Evolutionary conservation across 371 early-diverging fungal species (phyloP).

Genomic region (Catenaria anguillulae): DNA sequence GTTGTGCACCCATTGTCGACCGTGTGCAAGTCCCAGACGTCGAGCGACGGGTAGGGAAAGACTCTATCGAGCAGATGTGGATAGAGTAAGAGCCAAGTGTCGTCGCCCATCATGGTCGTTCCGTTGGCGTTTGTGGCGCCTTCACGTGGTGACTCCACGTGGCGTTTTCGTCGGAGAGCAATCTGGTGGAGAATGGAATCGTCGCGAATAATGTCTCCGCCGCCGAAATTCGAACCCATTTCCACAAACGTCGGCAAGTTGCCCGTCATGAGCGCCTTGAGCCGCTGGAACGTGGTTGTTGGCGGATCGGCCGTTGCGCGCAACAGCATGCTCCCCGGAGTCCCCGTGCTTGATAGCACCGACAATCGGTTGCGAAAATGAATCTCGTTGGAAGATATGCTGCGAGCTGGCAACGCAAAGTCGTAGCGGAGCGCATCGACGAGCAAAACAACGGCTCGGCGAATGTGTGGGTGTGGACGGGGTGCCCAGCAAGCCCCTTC

Average conservation of each 20-base stretch:
- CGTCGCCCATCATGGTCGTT: constrained; percentile 87
- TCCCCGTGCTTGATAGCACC: constrained; percentile 13
- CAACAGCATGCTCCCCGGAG: constrained; percentile 25
- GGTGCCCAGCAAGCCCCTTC: constrained; percentile 11
- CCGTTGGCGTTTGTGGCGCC: constrained; percentile 26
- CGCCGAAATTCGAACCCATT: constrained; percentile 83
- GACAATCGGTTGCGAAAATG: constrained; percentile 70
- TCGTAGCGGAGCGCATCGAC: constrained; percentile 90
- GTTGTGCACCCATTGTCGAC: constrained; percentile 71
- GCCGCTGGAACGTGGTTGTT: constrained; percentile 87
- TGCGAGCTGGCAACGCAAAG: constrained; percentile 21
- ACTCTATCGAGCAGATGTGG: constrained; percentile 36
- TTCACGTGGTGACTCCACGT: constrained; percentile 35
- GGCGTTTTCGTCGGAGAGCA: constrained; percentile 39
- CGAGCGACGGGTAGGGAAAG: constrained; percentile 68
- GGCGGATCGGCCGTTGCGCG: constrained; percentile 89
- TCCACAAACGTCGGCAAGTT: constrained; percentile 87
- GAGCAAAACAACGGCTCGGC: constrained; percentile 50
- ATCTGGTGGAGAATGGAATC: constrained; percentile 69
- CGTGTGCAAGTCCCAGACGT: constrained; percentile 84
- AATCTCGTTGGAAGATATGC: too few relatives aligned
- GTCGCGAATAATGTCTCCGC: constrained; percentile 52
- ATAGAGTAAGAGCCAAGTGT: constrained; percentile 82
- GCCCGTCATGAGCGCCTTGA: constrained; percentile 83
- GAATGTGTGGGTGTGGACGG: not conserved